Conservation (phyloP, 768 basidiomycete species). For the Mycena haematopus region DNA sequence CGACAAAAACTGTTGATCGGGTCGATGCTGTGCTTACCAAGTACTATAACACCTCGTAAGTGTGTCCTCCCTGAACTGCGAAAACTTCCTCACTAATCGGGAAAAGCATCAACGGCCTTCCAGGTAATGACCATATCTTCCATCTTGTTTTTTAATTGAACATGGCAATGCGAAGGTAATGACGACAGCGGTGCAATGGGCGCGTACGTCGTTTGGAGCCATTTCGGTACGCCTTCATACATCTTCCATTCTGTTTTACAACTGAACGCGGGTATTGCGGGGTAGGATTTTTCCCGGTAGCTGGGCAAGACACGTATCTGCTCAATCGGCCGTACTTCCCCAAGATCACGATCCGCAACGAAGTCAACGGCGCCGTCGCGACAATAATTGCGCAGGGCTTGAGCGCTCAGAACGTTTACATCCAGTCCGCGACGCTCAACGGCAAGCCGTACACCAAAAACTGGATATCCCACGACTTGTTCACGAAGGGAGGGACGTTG, state of each 20-base stretch:
- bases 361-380: constrained; percentile 19
- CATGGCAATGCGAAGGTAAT: constrained; percentile 2
- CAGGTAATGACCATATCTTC: constrained; percentile 19
- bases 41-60: constrained; percentile 24
- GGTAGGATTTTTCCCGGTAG: constrained; percentile 26
- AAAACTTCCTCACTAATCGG: background rate
- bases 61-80: background rate
- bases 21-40: constrained; percentile 18
- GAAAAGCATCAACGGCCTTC: constrained; percentile 22
- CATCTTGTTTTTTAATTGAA: too few species aligned
- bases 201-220: constrained; percentile 29
- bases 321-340: constrained; percentile 30
- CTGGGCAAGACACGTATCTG: constrained; percentile 28
- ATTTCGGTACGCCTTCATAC: constrained; percentile 11
- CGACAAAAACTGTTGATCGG: constrained; percentile 27
- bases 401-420: constrained; percentile 24
- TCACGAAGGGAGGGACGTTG: constrained; percentile 14
- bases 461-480: constrained; percentile 23
- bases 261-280: background rate
- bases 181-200: constrained; percentile 30
- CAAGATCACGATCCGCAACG: constrained; percentile 27
- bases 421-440: constrained; percentile 28
- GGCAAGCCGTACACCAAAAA: constrained; percentile 20
- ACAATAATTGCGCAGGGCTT: constrained; percentile 24
- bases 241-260: background rate